A percentile compares a stretch with the other conserved stretches of the same genome.
These are phyloP conservation scores for Xylaria scruposa DNA, from an alignment of 495 filamentous ascomycete genomes.

Conservation along the genomic window DNA sequence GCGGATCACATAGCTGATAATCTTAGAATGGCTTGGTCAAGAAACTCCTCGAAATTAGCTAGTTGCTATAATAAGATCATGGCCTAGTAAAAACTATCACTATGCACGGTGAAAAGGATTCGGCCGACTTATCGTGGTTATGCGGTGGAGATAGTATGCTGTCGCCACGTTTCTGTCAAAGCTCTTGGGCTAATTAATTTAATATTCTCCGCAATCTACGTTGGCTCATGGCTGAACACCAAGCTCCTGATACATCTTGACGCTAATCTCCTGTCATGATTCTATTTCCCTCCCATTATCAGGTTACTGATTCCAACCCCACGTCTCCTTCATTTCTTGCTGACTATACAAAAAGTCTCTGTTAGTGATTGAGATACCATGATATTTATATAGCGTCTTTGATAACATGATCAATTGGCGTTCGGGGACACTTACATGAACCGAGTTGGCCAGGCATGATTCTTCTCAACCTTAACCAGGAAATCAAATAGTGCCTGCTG, in stretches of 20 bases:
- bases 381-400: neutral
- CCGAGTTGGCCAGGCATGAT: constrained; percentile 2
- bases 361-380: neutral
- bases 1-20: neutral
- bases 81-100: neutral
- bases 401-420: neutral
- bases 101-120: neutral
- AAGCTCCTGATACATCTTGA: too few species aligned
- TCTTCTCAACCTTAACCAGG: neutral
- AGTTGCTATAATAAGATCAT: neutral
- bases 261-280: too few species aligned
- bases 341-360: neutral
- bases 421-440: neutral
- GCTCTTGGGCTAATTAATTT: too few species aligned
- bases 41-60: neutral
- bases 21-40: neutral
- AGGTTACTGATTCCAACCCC: neutral
- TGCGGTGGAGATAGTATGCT: too few species aligned
- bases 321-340: constrained; percentile 2
- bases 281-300: too few species aligned
- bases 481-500: constrained; percentile 5
- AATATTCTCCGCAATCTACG: too few species aligned
- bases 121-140: too few species aligned
- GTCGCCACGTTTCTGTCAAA: too few species aligned
- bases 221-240: too few species aligned